A percentile compares a stretch with the other conserved stretches of the same genome.
Conservation (phyloP, 2,329 filamentous ascomycete species). For the Bipolaris bicolor region DNA sequence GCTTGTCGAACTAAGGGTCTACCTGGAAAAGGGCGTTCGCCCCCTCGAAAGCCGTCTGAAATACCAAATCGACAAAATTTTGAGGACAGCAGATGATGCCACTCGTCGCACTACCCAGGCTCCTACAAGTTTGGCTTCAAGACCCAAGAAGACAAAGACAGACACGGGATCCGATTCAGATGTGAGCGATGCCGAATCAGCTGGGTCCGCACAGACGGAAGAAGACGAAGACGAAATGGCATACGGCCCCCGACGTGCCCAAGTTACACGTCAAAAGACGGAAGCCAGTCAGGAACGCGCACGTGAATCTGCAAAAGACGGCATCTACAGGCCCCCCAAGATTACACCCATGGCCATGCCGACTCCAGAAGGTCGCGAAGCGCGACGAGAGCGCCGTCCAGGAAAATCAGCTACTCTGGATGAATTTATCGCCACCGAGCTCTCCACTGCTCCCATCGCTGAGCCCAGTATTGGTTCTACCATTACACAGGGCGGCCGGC, state of each 20-base stretch:
- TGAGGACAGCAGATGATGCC: constrained; percentile 82
- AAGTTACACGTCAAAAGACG: constrained; percentile 45
- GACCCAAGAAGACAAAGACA: constrained; percentile 42
- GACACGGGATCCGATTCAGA: constrained; percentile 52
- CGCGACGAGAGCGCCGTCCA: constrained; percentile 66
- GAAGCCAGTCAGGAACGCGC: constrained; percentile 26
- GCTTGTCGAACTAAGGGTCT: constrained; percentile 88
- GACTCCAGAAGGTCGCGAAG: constrained; percentile 64
- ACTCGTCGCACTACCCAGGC: constrained; percentile 39
- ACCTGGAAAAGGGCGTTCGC: constrained; percentile 88
- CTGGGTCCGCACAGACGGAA: constrained; percentile 35
- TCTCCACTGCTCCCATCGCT: constrained; percentile 79
- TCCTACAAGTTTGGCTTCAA: constrained; percentile 20
- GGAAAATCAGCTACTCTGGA: constrained; percentile 85
- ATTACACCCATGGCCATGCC: constrained; percentile 89
- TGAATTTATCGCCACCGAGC: constrained; percentile 86
- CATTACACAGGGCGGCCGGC: constrained; percentile 78
- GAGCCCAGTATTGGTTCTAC: constrained; percentile 92
- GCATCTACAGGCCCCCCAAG: constrained; percentile 86
- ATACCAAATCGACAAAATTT: constrained; percentile 94
- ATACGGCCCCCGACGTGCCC: constrained; percentile 66
- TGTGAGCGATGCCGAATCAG: constrained; percentile 46
- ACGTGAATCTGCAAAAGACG: constrained; percentile 56
- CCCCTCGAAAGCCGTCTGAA: constrained; percentile 89
- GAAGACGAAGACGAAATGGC: constrained; percentile 63